Evolutionary conservation across 345 rosid species (phyloP), one percentile per base, ranked within the genome.

Genomic region (Boechera retrofracta): DNA sequence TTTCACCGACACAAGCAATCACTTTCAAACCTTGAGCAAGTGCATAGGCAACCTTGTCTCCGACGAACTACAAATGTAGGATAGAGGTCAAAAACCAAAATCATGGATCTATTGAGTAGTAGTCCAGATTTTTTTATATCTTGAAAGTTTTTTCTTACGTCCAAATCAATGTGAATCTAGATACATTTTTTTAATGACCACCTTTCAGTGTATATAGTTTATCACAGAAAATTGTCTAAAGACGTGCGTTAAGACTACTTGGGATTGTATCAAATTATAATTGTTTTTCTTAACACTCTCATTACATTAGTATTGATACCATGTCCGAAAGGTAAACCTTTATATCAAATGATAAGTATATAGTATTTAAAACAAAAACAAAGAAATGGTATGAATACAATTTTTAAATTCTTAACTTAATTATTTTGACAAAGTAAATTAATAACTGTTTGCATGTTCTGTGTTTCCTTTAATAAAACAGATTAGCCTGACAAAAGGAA

Each of bases 1-100:
- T 91, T 86, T 94, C 98, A 61, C 97, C 98, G 42, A 91, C 88
- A 77, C 98, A 94, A 76, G 97, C 98, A 69, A 94, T 91, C 52
- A 94, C 97, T 78, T 89, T 91, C 84, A 94, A 72, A 73, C 98
- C 98, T 86, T 88, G 85, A 66, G 89, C 42, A 71, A 94, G 98
- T 51, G 98, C 97, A 85, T 91, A 91, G 69, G 89, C 91, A 79
- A 90, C 97, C 87, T 94, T 94, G 12, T 91, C 93, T 31, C 87
- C 97, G 5, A 94, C 97, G 38, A 91, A 87, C 98, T 94, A 78
- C n/a, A 80, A 48, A 66, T 63, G 64, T 52, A 24, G 49, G 36
- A 75, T 15, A 58, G 42, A 67, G 32, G 24, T 13, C 26, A 69
- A 31, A 73, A 42, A 10, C 31, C n/a, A 61, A 26, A 60, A 58